Conservation (phyloP, 805 yeast species). For the Kodamaea leandrae region DNA sequence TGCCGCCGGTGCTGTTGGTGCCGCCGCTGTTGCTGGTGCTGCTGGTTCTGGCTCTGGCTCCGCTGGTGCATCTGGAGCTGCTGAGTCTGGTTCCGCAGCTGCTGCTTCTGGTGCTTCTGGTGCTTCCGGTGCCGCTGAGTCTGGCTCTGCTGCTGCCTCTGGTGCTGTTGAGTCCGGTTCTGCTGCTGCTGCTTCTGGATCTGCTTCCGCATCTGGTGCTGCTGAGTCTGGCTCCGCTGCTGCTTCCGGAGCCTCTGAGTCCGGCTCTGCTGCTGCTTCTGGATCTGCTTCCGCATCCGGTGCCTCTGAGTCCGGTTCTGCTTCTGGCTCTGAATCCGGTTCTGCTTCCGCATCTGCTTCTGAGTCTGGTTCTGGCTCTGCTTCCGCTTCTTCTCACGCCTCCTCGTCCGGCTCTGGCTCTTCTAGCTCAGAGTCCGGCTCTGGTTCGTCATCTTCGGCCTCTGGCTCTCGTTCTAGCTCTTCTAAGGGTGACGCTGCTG, state of each 20-base stretch:
- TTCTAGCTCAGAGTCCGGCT: slow-evolving; percentile 9
- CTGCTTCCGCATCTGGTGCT: slow-evolving; percentile 11
- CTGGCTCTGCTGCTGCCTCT: slow-evolving; percentile 10
- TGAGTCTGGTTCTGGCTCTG: slow-evolving; percentile 1
- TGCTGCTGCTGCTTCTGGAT: slow-evolving; percentile 7
- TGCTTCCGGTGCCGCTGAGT: slow-evolving; percentile 9
- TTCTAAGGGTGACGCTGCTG: slow-evolving; percentile 8
- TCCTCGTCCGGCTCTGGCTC: slow-evolving; percentile 3
- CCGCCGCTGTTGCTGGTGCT: slow-evolving; percentile 9
- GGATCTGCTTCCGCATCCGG: not conserved
- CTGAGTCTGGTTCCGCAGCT: slow-evolving; percentile 9
- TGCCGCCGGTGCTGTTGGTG: slow-evolving; percentile 14
- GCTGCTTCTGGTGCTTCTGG: slow-evolving; percentile 9
- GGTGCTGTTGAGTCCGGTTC: slow-evolving; percentile 1
- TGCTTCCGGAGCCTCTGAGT: not conserved
- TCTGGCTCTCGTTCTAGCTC: slow-evolving; percentile 5
- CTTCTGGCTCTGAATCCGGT: slow-evolving; percentile 12
- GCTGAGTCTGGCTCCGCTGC: slow-evolving; percentile 11
- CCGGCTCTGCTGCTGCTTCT: slow-evolving; percentile 3
- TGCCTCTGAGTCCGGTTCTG: slow-evolving; percentile 7
- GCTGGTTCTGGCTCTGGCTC: slow-evolving; percentile 12
- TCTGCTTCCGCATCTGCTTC: slow-evolving; percentile 15
- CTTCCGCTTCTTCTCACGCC: too few species aligned
- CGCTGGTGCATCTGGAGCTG: slow-evolving; percentile 14
- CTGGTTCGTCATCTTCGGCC: slow-evolving; percentile 13